Evolutionary conservation across 768 basidiomycete species (phyloP).

Genomic region (Lactifluus echinatus): DNA sequence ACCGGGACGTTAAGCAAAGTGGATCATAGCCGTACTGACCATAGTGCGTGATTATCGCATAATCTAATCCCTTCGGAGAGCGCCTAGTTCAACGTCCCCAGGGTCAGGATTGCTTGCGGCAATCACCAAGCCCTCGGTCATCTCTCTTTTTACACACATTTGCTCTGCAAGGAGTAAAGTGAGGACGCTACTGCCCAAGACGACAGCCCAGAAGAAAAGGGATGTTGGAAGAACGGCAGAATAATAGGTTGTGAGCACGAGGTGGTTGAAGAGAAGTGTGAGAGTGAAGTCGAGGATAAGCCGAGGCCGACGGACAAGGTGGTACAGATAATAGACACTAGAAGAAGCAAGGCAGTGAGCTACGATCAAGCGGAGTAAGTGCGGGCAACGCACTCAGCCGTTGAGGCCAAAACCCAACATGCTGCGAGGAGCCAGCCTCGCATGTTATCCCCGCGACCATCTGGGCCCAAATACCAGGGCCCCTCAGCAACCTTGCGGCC

Average conservation of each 20-base stretch:
- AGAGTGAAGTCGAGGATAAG: conserved; percentile 91
- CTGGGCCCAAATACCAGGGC: conserved; percentile 46
- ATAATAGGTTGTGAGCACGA: conserved; percentile 91
- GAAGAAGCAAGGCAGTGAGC: conserved; percentile 4
- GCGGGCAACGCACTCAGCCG: conserved; percentile 64
- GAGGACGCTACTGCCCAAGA: conserved; percentile 59
- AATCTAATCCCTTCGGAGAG: conserved; percentile 39
- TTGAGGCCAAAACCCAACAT: conserved; percentile 78
- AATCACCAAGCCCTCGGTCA: conserved; percentile 72
- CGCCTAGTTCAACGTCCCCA: conserved; percentile 50
- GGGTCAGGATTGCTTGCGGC: conserved; percentile 34
- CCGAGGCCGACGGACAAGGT: conserved; percentile 82
- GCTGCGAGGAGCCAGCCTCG: conserved; percentile 88
- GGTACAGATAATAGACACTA: conserved; percentile 76
- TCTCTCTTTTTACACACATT: conserved; percentile 82
- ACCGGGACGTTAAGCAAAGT: neutral
- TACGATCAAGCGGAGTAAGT: conserved; percentile 4
- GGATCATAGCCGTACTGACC: conserved; percentile 1
- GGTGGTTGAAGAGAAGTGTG: conserved; percentile 85
- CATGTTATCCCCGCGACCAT: conserved; percentile 63
- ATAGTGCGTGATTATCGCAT: conserved; percentile 8
- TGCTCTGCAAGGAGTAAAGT: conserved; percentile 84
- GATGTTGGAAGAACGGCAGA: conserved; percentile 77
- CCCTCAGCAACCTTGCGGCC: conserved; percentile 66
- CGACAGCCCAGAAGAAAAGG: conserved; percentile 84